phyloP scores from a whole-genome alignment of 805 yeast genomes.

The Ogataea kodamae region DNA sequence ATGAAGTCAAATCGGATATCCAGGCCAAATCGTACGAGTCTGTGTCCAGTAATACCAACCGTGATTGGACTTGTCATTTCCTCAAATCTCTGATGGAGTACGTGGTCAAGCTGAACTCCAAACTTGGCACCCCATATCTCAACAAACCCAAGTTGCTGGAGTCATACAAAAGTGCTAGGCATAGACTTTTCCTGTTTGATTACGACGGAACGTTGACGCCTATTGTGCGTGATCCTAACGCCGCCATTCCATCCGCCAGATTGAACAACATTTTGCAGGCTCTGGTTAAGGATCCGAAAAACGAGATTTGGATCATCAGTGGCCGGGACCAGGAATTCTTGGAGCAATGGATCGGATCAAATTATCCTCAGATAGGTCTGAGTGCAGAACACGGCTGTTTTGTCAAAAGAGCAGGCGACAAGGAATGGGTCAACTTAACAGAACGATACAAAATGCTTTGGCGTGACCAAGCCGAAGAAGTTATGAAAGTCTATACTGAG shows the following conservation, averaged over 20 bases:
- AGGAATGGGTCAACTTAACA: slow-evolving; percentile 80
- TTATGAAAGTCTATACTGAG: slow-evolving; percentile 72
- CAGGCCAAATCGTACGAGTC: slow-evolving; percentile 56
- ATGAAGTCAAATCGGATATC: slow-evolving; percentile 40
- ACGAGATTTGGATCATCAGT: slow-evolving; percentile 90
- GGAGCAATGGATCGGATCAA: slow-evolving; percentile 80
- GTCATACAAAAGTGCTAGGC: slow-evolving; percentile 55
- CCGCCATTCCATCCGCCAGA: slow-evolving; percentile 88
- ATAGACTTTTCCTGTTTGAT: slow-evolving; percentile 84
- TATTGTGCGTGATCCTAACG: slow-evolving; percentile 95
- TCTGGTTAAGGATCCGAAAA: slow-evolving; percentile 70
- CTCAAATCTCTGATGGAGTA: slow-evolving; percentile 38
- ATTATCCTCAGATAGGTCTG: slow-evolving; percentile 62
- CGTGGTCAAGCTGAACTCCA: slow-evolving; percentile 36
- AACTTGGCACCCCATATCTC: slow-evolving; percentile 74
- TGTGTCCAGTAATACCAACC: slow-evolving; percentile 70
- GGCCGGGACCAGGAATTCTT: slow-evolving; percentile 92
- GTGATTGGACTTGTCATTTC: slow-evolving; percentile 72
- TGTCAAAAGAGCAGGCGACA: slow-evolving; percentile 64
- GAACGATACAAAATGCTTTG: slow-evolving; percentile 87
- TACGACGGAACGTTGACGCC: slow-evolving; percentile 98
- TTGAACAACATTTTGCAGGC: slow-evolving; percentile 55
- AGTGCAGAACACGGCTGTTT: slow-evolving; percentile 99
- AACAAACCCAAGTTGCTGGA: slow-evolving; percentile 64
- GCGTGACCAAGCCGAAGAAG: slow-evolving; percentile 78